Base-by-base conservation (phyloP, 345 rosid species). In the Limnanthes douglasii region DNA sequence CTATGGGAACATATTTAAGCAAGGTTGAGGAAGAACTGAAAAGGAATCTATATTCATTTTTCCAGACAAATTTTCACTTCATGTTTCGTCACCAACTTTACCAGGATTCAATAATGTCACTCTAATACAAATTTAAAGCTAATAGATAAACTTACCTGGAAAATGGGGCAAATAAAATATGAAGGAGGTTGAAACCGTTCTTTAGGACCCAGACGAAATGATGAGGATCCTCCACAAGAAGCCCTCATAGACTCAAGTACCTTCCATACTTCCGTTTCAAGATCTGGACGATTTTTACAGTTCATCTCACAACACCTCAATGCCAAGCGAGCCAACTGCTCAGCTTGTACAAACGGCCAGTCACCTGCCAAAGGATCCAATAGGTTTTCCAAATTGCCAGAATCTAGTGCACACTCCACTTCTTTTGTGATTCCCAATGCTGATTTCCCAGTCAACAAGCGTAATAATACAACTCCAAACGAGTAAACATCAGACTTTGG, bases 311-410 rank as follows among this genome's bases (percentile, higher is more conserved):
- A 76, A 50, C 97, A 83, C 54, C 95, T 66, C 56, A 88, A 51
- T 18, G 90, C 95, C 53, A 83, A 46, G 52, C 57, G 64, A 50
- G 93, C 61, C 59, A 88, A 55, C 60, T 72, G 93, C 64, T 80
- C 76, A 5, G 93, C 95, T 59, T 69, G 78, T 48, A 72, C 70
- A 70, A 73, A 70, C 1, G 97, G 95, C 97, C 95, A 88, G 53
- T 88, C 90, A 37, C 97, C 97, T 5, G 97, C 90, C 49, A 74
- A 60, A 45, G 86, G 97, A 41, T 88, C 97, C 66, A 88, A 57
- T 17, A 73, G 59, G 39, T 26, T 35, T 49, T 62, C 70, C 56
- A 88, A 50, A 6, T 60, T 55, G 48, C 78, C 81, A 21, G 41
- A 60, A 23, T 75, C 75, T 6, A 83, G 31, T 6, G 86, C 93